These are phyloP conservation scores for Skeletonema potamos DNA, from an alignment of 108 stramenopile species.

Conservation along the genomic window DNA sequence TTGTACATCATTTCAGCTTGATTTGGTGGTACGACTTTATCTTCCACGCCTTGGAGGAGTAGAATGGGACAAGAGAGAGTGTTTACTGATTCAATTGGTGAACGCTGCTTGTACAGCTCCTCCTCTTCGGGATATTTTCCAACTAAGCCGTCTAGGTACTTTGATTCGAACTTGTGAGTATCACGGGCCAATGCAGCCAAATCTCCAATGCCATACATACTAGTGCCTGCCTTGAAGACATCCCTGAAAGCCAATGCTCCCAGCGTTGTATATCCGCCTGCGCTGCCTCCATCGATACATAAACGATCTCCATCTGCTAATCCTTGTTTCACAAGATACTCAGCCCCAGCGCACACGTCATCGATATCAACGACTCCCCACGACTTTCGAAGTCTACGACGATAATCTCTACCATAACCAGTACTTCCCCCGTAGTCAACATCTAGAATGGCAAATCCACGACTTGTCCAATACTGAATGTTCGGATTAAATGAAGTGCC, in stretches of 20 bases:
- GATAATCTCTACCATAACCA: conserved; percentile 80
- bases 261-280: conserved; percentile 84
- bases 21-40: conserved; percentile 86
- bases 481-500: conserved; percentile 64
- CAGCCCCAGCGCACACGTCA: conserved; percentile 74
- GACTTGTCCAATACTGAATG: conserved; percentile 82
- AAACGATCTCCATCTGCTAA: conserved; percentile 62
- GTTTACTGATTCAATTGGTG: conserved; percentile 70
- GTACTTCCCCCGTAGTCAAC: conserved; percentile 85
- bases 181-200: conserved; percentile 71
- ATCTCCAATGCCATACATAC: conserved; percentile 77
- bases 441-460: conserved; percentile 85
- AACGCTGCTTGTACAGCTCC: conserved; percentile 62
- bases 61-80: conserved; percentile 74
- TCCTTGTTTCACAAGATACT: conserved; percentile 59
- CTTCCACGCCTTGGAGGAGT: conserved; percentile 78
- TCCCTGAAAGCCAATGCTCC: conserved; percentile 69
- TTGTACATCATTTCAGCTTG: conserved; percentile 82
- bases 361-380: conserved; percentile 86
- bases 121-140: conserved; percentile 72
- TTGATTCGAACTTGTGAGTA: conserved; percentile 85
- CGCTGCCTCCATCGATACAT: conserved; percentile 85
- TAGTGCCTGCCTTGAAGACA: conserved; percentile 78
- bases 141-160: conserved; percentile 80
- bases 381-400: conserved; percentile 52